A percentile compares a stretch with the other conserved stretches of the same genome.
Evolutionary conservation across 164 flowering plant species (phyloP).

Genomic region (Aristolochia fimbriata): DNA sequence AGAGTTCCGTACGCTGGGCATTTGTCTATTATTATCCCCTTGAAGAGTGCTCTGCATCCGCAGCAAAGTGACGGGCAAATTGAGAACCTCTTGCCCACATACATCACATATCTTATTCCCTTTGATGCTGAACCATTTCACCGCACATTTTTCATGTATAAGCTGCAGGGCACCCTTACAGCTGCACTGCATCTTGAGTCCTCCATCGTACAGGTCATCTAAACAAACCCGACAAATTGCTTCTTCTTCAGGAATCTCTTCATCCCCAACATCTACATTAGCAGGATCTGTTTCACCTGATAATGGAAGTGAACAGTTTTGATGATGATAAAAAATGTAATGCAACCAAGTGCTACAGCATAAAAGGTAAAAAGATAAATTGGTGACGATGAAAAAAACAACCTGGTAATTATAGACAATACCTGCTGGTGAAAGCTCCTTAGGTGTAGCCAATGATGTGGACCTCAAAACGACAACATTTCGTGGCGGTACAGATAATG

Average conservation of each 20-base stretch:
- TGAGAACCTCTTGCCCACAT: slow-evolving; percentile 67
- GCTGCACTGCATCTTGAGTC: slow-evolving; percentile 83
- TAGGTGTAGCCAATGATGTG: slow-evolving; percentile 34
- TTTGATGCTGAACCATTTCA: slow-evolving; percentile 73
- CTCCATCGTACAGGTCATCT: slow-evolving; percentile 45
- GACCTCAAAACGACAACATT: slow-evolving; percentile 73
- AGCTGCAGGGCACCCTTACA: slow-evolving; percentile 89
- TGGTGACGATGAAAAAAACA: background rate
- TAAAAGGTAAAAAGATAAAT: background rate
- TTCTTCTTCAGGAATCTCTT: slow-evolving; percentile 94
- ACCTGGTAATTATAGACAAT: background rate
- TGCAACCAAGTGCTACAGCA: background rate
- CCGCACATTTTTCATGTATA: slow-evolving; percentile 73
- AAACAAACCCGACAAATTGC: slow-evolving; percentile 85
- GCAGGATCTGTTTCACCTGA: slow-evolving; percentile 44
- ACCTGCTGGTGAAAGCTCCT: slow-evolving; percentile 9
- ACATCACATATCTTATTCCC: slow-evolving; percentile 74
- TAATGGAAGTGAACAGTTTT: slow-evolving; percentile 7
- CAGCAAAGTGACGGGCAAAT: slow-evolving; percentile 79
- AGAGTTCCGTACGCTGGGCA: slow-evolving; percentile 20
- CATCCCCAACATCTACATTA: slow-evolving; percentile 39
- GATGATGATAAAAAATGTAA: background rate
- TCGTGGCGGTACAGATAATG: slow-evolving; percentile 63
- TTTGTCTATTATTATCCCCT: slow-evolving; percentile 25
- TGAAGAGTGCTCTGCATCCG: slow-evolving; percentile 37